These are phyloP conservation scores for Blepharisma undulans DNA, from an alignment of 169 alveolate species.

Conservation along the genomic window DNA sequence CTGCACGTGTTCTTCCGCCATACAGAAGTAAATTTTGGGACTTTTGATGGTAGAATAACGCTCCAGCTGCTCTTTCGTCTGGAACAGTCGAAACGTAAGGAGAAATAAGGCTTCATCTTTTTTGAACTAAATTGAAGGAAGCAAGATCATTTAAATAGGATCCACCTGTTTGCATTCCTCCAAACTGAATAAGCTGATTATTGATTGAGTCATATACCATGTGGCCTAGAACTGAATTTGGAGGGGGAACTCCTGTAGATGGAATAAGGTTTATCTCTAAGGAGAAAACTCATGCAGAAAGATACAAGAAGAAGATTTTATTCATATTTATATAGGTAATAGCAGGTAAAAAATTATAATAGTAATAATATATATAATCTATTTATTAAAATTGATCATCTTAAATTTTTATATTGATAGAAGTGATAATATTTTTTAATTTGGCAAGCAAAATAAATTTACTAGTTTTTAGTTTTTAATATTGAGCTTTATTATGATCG, in stretches of 20 bases:
- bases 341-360: neutral
- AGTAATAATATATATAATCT: neutral
- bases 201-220: neutral
- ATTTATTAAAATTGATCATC: no score
- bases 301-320: neutral
- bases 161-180: neutral
- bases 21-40: neutral
- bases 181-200: neutral
- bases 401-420: no score
- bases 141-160: neutral
- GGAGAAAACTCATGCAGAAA: neutral
- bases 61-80: neutral
- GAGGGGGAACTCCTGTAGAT: neutral
- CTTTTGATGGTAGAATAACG: neutral
- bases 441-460: no score
- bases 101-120: neutral
- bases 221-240: neutral
- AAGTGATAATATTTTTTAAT: no score
- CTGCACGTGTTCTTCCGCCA: neutral
- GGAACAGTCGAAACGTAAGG: neutral
- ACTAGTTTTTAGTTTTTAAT: no score
- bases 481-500: neutral
- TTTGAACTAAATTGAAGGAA: neutral
- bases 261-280: neutral
- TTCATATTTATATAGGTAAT: neutral